These are phyloP conservation scores for Ophiostoma sp. DNA, from an alignment of 2,329 filamentous ascomycete genomes.

Conservation along the genomic window DNA sequence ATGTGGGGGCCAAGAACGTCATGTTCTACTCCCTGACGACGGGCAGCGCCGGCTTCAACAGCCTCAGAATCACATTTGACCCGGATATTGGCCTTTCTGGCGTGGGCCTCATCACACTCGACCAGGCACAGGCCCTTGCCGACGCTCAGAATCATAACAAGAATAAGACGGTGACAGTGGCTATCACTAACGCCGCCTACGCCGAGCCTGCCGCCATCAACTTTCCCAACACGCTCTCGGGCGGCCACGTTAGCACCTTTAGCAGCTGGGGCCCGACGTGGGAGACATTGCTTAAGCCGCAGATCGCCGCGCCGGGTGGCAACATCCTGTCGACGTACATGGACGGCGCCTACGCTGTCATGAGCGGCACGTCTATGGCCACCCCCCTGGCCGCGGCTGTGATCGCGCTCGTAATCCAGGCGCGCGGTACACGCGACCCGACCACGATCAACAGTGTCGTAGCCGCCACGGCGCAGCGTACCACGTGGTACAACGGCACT, in stretches of 20 bases:
- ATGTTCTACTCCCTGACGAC: background rate
- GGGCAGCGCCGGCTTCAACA: background rate
- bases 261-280: conserved; percentile 3
- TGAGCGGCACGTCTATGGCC: background rate
- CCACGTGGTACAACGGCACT: background rate
- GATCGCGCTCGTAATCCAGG: background rate
- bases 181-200: background rate
- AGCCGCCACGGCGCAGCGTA: background rate
- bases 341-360: background rate
- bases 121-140: background rate
- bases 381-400: background rate
- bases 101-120: background rate
- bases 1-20: background rate
- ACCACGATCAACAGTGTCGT: background rate
- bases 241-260: background rate
- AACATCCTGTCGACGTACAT: conserved; percentile 1
- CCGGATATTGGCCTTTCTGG: background rate
- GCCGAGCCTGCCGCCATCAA: background rate
- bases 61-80: background rate
- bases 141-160: background rate
- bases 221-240: background rate
- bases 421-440: background rate
- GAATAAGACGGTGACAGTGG: background rate
- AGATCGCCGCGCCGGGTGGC: background rate
- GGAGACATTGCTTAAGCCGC: background rate